Percentiles rank a stretch among this genome's conserved stretches.
phyloP scores from a whole-genome alignment of 2,329 filamentous ascomycete species.

The Aspergillus novofumigatus region DNA sequence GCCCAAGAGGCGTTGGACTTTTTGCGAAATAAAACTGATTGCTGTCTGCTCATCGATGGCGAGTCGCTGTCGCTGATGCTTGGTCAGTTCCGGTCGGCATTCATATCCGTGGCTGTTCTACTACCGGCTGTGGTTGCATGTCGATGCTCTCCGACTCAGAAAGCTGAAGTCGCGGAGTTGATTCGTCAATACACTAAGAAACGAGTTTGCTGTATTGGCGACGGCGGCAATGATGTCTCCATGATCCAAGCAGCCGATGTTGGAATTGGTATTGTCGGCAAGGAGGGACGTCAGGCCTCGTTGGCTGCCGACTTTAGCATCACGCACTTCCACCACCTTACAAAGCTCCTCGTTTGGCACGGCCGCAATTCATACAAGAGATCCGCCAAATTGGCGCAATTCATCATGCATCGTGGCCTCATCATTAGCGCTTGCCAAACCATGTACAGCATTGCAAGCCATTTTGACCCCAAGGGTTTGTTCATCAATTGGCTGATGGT shows the following conservation, averaged over 20 bases:
- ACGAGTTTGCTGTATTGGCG: conserved; percentile 93
- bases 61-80: conserved; percentile 83
- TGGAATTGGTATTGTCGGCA: conserved; percentile 95
- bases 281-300: conserved; percentile 92
- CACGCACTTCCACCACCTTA: conserved; percentile 89
- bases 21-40: conserved; percentile 75
- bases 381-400: conserved; percentile 90
- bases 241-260: conserved; percentile 99
- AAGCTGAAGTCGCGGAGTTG: conserved; percentile 85
- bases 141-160: conserved; percentile 93
- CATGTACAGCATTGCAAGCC: conserved; percentile 89
- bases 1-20: conserved; percentile 88
- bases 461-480: conserved; percentile 88
- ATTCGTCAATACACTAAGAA: conserved; percentile 92
- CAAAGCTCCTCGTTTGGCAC: conserved; percentile 98
- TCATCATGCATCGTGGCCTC: conserved; percentile 94
- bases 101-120: conserved; percentile 81
- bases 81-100: conserved; percentile 74
- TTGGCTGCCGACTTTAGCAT: conserved; percentile 96
- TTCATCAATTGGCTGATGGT: conserved; percentile 98
- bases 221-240: conserved; percentile 95
- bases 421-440: conserved; percentile 96
- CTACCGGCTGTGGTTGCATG: conserved; percentile 93
- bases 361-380: conserved; percentile 96
- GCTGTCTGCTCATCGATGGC: conserved; percentile 91